Evolutionary conservation across 1,139 yeast genomes (phyloP).

Genomic region (Zygosaccharomyces sapae): DNA sequence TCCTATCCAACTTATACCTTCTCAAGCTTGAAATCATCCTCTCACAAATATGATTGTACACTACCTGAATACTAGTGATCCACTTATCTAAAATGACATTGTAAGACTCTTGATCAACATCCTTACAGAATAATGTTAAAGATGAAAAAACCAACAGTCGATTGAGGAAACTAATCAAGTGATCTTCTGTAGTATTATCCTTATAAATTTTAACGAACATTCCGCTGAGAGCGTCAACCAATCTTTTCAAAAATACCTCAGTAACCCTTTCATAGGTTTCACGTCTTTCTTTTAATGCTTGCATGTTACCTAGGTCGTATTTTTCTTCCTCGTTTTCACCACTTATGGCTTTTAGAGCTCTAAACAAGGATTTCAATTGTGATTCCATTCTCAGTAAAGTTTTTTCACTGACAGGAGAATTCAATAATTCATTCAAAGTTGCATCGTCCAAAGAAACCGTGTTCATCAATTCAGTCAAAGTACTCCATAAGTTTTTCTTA

Average conservation of each 20-base stretch:
- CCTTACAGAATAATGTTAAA: slow-evolving; percentile 61
- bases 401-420: slow-evolving; percentile 47
- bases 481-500: slow-evolving; percentile 67
- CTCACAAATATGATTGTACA: slow-evolving; percentile 24
- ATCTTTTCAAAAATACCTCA: slow-evolving; percentile 47
- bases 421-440: slow-evolving; percentile 48
- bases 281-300: slow-evolving; percentile 67
- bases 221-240: slow-evolving; percentile 44
- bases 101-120: slow-evolving; percentile 45
- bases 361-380: slow-evolving; percentile 55
- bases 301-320: slow-evolving; percentile 60
- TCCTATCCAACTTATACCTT: slow-evolving; percentile 3
- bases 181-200: slow-evolving; percentile 32
- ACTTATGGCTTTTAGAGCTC: slow-evolving; percentile 59
- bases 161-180: slow-evolving; percentile 39
- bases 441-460: slow-evolving; percentile 63
- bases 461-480: slow-evolving; percentile 60
- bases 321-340: slow-evolving; percentile 42
- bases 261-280: slow-evolving; percentile 58
- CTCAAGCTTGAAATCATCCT: slow-evolving; percentile 17
- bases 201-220: slow-evolving; percentile 42
- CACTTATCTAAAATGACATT: slow-evolving; percentile 38
- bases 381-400: slow-evolving; percentile 52
- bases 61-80: slow-evolving; percentile 23
- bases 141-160: slow-evolving; percentile 55